Evolutionary conservation across 1,284 basidiomycete species (phyloP).

Genomic region (Apiotrichum sp.): DNA sequence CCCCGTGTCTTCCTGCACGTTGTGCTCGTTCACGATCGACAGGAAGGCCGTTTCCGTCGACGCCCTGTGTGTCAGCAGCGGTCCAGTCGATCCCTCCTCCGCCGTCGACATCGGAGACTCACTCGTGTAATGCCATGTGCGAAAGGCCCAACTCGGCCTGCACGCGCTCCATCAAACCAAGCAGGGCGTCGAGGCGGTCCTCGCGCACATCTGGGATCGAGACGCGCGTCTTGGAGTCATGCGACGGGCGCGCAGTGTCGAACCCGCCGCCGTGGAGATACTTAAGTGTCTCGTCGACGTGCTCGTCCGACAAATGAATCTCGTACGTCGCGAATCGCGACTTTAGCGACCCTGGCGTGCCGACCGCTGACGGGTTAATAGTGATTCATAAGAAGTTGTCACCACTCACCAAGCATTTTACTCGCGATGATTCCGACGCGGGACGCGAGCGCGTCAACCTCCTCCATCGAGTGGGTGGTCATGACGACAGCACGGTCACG

Average conservation of each 20-base stretch:
- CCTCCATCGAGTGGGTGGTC: slow-evolving; percentile 69
- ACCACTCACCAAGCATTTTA: slow-evolving; percentile 56
- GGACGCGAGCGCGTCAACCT: slow-evolving; percentile 67
- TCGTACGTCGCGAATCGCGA: slow-evolving; percentile 66
- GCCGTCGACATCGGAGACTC: slow-evolving; percentile 7
- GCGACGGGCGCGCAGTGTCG: slow-evolving; percentile 47
- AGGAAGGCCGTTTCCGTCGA: too few species aligned
- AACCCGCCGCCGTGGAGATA: slow-evolving; percentile 60
- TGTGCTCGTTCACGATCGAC: too few species aligned
- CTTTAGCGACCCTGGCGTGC: slow-evolving; percentile 60
- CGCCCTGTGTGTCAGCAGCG: too few species aligned
- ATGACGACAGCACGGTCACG: slow-evolving; percentile 39
- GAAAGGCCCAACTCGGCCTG: slow-evolving; percentile 6
- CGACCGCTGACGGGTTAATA: slow-evolving; percentile 46
- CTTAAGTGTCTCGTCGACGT: slow-evolving; percentile 54
- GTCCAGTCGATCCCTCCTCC: too few species aligned
- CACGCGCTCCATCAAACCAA: slow-evolving; percentile 17
- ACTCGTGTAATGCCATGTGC: slow-evolving; percentile 33
- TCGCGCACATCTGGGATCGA: slow-evolving; percentile 28
- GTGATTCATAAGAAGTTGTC: too few species aligned
- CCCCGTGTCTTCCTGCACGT: too few species aligned
- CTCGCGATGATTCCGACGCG: slow-evolving; percentile 67
- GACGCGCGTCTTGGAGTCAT: slow-evolving; percentile 28
- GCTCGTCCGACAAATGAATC: slow-evolving; percentile 65
- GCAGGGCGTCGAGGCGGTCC: slow-evolving; percentile 20